These are phyloP conservation scores for Pythium utonaiense DNA, from an alignment of 352 stramenopile species.

Conservation along the genomic window DNA sequence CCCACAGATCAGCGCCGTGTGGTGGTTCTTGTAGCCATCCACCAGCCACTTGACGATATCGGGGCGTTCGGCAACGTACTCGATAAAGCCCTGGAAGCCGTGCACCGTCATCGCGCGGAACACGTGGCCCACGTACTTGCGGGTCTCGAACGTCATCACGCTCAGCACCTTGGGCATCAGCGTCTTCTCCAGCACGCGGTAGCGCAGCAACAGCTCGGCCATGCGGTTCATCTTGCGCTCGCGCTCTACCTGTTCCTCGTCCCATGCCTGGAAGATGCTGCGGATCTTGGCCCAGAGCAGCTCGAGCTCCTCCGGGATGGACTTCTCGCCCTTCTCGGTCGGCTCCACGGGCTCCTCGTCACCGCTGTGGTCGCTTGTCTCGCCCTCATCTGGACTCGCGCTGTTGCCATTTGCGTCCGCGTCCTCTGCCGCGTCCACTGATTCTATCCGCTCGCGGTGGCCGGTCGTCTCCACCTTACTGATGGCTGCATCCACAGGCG, in stretches of 20 bases:
- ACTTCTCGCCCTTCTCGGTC: slow-evolving; percentile 36
- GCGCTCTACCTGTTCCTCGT: slow-evolving; percentile 61
- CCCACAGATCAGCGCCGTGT: slow-evolving; percentile 70
- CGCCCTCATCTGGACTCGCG: slow-evolving; percentile 38
- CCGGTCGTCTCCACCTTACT: slow-evolving; percentile 9
- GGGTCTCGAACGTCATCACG: slow-evolving; percentile 76
- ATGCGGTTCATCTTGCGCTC: slow-evolving; percentile 82
- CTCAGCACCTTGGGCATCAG: slow-evolving; percentile 65
- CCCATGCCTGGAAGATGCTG: slow-evolving; percentile 70
- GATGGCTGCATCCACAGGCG: slow-evolving; percentile 13
- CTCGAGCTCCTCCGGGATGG: slow-evolving; percentile 70
- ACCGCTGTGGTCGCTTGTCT: slow-evolving; percentile 40
- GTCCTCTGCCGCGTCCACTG: slow-evolving; percentile 24
- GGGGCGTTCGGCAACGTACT: slow-evolving; percentile 51
- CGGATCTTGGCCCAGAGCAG: slow-evolving; percentile 72
- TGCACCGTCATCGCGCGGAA: slow-evolving; percentile 77
- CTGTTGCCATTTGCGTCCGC: slow-evolving; percentile 20
- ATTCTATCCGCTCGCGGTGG: slow-evolving; percentile 29
- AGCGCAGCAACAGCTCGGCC: slow-evolving; percentile 67
- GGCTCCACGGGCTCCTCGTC: slow-evolving; percentile 38
- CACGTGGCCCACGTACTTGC: slow-evolving; percentile 77
- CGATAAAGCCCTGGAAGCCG: slow-evolving; percentile 58
- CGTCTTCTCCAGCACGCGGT: slow-evolving; percentile 70
- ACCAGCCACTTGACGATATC: slow-evolving; percentile 74
- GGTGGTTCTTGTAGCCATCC: slow-evolving; percentile 70